Evolutionary conservation across 257 asterid species (phyloP).

Genomic region (Voacanga thouarsii): DNA sequence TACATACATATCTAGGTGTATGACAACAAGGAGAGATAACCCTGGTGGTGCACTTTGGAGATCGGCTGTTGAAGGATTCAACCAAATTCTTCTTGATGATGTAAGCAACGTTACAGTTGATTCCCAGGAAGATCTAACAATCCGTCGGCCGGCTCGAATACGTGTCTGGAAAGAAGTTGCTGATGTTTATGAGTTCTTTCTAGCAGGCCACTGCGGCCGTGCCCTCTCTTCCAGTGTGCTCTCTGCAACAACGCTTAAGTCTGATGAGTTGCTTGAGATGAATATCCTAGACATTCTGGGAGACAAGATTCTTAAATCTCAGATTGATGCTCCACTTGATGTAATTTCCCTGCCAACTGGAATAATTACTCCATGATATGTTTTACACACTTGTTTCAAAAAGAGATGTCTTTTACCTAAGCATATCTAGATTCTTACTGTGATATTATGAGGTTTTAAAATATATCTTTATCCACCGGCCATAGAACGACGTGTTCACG

Average conservation of each 20-base stretch:
- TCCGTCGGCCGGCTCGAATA: constrained; percentile 54
- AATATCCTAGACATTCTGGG: constrained; percentile 75
- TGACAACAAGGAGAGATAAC: constrained; percentile 93
- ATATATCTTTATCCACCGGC: neutral
- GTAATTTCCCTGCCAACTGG: constrained; percentile 42
- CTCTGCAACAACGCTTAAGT: constrained; percentile 52
- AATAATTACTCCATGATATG: neutral
- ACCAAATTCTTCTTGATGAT: constrained; percentile 60
- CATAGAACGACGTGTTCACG: neutral
- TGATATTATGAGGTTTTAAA: neutral
- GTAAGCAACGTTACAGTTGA: constrained; percentile 39
- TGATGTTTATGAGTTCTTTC: constrained; percentile 81
- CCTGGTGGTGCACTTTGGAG: constrained; percentile 97
- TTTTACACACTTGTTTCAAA: neutral
- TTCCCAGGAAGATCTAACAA: constrained; percentile 31
- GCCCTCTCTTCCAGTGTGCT: constrained; percentile 73
- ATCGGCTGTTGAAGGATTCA: constrained; percentile 86
- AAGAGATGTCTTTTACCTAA: neutral
- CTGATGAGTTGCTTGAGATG: constrained; percentile 82
- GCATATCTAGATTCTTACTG: constrained; percentile 8
- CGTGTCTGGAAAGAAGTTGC: constrained; percentile 96
- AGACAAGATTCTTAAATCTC: constrained; percentile 69
- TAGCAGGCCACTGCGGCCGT: constrained; percentile 95
- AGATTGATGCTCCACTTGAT: constrained; percentile 69
- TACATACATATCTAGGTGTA: constrained; percentile 57